Base-by-base conservation (phyloP, 352 stramenopile genomes). In the Pythium angustatum region DNA sequence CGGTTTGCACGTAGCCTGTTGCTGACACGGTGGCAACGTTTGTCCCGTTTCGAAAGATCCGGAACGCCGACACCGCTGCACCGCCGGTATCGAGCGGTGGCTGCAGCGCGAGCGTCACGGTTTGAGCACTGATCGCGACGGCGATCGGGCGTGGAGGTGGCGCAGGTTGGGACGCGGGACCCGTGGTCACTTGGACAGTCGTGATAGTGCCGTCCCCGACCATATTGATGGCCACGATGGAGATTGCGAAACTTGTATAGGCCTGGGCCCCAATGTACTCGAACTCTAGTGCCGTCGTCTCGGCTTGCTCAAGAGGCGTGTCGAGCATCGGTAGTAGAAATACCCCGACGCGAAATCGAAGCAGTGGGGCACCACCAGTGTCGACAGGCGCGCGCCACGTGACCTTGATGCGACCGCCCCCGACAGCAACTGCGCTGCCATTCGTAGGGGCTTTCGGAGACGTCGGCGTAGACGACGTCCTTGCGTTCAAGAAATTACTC, bases 31-130 rank as follows among this genome's bases (percentile, higher is more conserved):
- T 68, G 2, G 54, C 34, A 24, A 77, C 62, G 15, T 72, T 63
- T 6, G 68, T 43, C 12, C 64, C 76, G 52, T 90, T 65, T 63
- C 79, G 79, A 49, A 82, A 87, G 10, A 90, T 40, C 5, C 62
- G 24, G 2, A 86, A 56, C 1, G 34, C 27, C 4, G 69, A 72
- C 8, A 90, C 57, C 1, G 66, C n/a, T 3, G 76, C 43, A 11
- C 66, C 66, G 31, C 81, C 81, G 22, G 69, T 68, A 40, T 90
- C 77, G 21, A 61, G 22, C 1, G 81, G 77, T 5, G 76, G 38
- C 57, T 64, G 71, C 0, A 90, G 41, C 12, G 60, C 67, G 0
- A 87, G 51, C 1, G 72, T 61, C 15, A 79, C 68, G 10, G 45
- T 79, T 48, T 85, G 78, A 19, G 68, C 43, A 7, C 62, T 67